Percentiles rank a stretch among this genome's conserved stretches.
Evolutionary conservation across 306 rosid species (phyloP).

Genomic region (Trichosanthes truncata): DNA sequence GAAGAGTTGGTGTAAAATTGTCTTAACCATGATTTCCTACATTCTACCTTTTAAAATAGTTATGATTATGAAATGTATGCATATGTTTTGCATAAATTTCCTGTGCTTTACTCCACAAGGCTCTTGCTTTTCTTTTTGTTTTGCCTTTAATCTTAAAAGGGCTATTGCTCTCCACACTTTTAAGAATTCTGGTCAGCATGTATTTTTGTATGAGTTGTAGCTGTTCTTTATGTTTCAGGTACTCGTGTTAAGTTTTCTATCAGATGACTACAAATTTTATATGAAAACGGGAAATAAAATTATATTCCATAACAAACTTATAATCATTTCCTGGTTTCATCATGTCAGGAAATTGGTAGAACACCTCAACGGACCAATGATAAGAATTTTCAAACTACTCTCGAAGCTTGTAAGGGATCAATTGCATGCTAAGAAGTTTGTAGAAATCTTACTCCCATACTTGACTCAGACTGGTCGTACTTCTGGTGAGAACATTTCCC

Average conservation of each 20-base stretch:
- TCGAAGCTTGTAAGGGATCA: conserved; percentile 52
- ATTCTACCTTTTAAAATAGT: not conserved
- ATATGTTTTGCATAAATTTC: not conserved
- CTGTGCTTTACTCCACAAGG: not conserved
- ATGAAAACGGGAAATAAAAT: not conserved
- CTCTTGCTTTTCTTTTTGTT: not conserved
- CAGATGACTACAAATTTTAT: not conserved
- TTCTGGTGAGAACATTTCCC: conserved; percentile 39
- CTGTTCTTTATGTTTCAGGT: not conserved
- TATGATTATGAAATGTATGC: not conserved
- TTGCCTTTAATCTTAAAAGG: not conserved
- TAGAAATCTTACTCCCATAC: conserved; percentile 57
- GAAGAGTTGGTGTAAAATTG: not conserved
- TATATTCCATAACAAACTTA: not conserved
- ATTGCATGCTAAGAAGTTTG: conserved; percentile 47
- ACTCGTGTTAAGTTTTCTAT: not conserved
- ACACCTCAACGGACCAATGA: conserved; percentile 55
- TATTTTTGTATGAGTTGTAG: not conserved
- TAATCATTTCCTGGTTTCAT: conserved; percentile 4
- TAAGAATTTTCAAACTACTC: conserved; percentile 53
- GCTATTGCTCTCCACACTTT: not conserved
- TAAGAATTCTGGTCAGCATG: not conserved
- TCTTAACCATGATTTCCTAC: not conserved
- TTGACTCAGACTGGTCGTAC: conserved; percentile 37
- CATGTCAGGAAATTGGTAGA: conserved; percentile 63